These are phyloP conservation scores for Phytophthora melonis DNA, from an alignment of 352 stramenopile species.

Conservation along the genomic window DNA sequence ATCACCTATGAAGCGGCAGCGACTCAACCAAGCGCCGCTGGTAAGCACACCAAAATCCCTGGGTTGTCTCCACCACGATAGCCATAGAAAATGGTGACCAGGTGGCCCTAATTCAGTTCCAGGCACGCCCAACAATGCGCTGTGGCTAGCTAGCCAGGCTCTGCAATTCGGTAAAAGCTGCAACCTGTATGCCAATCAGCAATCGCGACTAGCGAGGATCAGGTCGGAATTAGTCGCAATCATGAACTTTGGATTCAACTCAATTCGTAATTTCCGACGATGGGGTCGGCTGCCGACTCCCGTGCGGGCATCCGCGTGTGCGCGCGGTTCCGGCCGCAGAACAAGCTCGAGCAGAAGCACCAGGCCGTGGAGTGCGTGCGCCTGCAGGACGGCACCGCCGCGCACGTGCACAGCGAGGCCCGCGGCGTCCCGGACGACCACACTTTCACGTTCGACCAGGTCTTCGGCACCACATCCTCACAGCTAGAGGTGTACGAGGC, in stretches of 20 bases:
- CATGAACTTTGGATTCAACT: conserved; percentile 5
- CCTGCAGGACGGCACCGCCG: conserved; percentile 58
- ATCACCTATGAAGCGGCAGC: too few species aligned
- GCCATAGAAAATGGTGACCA: too few species aligned
- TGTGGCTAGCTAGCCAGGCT: too few species aligned
- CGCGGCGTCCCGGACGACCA: conserved; percentile 44
- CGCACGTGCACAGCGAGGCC: conserved; percentile 44
- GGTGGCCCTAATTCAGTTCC: too few species aligned
- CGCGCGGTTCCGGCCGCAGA: conserved; percentile 80
- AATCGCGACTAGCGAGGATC: conserved; percentile 14
- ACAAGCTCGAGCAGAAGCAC: conserved; percentile 79
- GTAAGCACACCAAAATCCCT: too few species aligned
- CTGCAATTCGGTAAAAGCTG: not conserved
- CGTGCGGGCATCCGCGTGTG: conserved; percentile 72
- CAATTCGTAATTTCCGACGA: not conserved
- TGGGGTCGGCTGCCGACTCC: conserved; percentile 34
- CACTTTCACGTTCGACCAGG: conserved; percentile 82
- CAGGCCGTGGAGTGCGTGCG: conserved; percentile 67
- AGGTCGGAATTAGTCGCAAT: conserved; percentile 21
- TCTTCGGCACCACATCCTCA: conserved; percentile 66
- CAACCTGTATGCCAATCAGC: conserved; percentile 9
- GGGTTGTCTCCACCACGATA: too few species aligned
- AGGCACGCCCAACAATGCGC: too few species aligned
- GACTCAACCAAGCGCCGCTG: too few species aligned
- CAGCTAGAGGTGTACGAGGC: conserved; percentile 71